phyloP scores from a whole-genome alignment of 2,329 filamentous ascomycete species.

The Stemphylium lycopersici region DNA sequence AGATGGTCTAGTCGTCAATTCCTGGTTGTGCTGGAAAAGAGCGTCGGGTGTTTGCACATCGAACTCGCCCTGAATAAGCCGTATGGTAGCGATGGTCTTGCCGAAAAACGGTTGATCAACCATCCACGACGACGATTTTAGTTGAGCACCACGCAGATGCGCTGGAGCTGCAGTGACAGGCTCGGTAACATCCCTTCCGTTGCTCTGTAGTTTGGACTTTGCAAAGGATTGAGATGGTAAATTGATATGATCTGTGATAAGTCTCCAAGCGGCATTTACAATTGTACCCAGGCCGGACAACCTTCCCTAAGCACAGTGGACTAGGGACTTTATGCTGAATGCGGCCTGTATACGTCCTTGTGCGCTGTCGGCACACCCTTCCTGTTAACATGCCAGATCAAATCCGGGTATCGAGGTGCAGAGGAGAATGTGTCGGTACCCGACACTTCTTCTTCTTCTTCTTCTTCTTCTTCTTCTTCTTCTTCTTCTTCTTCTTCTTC shows the following conservation, averaged over 20 bases:
- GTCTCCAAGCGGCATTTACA: constrained; percentile 51
- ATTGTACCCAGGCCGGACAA: constrained; percentile 28
- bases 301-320: constrained; percentile 52
- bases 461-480: too few species aligned
- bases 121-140: constrained; percentile 66
- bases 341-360: constrained; percentile 51
- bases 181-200: constrained; percentile 37
- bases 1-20: constrained; percentile 2
- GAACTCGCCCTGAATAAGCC: constrained; percentile 59
- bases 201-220: constrained; percentile 53
- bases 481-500: background rate
- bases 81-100: constrained; percentile 67
- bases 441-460: too few species aligned
- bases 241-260: constrained; percentile 55
- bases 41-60: constrained; percentile 14
- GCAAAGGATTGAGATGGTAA: constrained; percentile 42
- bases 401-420: constrained; percentile 29
- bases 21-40: constrained; percentile 22
- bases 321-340: constrained; percentile 51
- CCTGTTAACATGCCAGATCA: constrained; percentile 36
- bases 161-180: constrained; percentile 42
- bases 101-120: constrained; percentile 66
- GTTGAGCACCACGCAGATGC: constrained; percentile 59
- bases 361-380: constrained; percentile 27
- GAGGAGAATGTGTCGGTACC: constrained; percentile 24